Evolutionary conservation across 768 basidiomycete species (phyloP).

Genomic region (Candolleomyces eurysporus): DNA sequence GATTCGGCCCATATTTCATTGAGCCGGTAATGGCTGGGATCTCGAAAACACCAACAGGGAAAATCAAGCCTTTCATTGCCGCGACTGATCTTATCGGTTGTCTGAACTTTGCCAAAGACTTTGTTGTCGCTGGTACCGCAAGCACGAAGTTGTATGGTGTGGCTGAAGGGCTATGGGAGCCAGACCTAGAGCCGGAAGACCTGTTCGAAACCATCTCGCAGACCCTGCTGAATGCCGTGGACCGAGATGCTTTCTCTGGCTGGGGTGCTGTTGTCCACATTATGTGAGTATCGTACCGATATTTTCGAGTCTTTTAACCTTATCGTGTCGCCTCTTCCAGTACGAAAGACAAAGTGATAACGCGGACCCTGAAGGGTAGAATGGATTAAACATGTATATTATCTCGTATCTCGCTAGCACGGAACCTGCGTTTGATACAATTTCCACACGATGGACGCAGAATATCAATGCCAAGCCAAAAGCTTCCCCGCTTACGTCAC

Average conservation of each 20-base stretch:
- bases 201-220: constrained; percentile 98
- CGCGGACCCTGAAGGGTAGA: constrained; percentile 83
- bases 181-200: constrained; percentile 93
- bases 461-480: background rate
- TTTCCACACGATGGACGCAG: background rate
- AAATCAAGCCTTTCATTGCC: constrained; percentile 89
- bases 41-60: constrained; percentile 67
- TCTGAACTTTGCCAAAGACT: constrained; percentile 93
- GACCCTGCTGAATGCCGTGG: constrained; percentile 90
- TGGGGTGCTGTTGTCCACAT: constrained; percentile 97
- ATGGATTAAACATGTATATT: constrained; percentile 67
- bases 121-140: constrained; percentile 94
- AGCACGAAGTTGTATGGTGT: constrained; percentile 92
- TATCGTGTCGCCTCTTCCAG: constrained; percentile 30
- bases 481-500: constrained; percentile 19
- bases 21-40: constrained; percentile 96
- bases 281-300: constrained; percentile 58
- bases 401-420: background rate
- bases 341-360: constrained; percentile 73
- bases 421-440: background rate
- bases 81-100: constrained; percentile 93
- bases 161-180: constrained; percentile 98
- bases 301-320: background rate
- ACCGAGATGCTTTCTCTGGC: constrained; percentile 94
- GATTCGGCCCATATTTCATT: constrained; percentile 95